Percentiles rank a stretch among this genome's conserved stretches.
Conservation (phyloP, 768 basidiomycete species). For the Suillus cothurnatus region DNA sequence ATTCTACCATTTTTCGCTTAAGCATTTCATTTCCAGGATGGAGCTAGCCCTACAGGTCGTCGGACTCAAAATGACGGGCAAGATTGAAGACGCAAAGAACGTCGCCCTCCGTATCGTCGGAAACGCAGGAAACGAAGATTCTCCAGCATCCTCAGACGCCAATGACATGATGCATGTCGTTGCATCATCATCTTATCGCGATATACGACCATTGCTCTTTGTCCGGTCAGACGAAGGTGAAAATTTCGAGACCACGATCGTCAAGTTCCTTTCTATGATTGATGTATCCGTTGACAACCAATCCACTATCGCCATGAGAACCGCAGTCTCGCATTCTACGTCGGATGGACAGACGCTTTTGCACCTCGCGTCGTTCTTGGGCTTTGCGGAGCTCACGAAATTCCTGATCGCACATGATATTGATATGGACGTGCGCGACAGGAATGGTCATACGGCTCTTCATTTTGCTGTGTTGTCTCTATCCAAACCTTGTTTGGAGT, state of each 20-base stretch:
- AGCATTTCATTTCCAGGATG: slow-evolving; percentile 58
- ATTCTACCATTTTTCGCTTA: slow-evolving; percentile 15
- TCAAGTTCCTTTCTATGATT: slow-evolving; percentile 80
- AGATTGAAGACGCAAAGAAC: slow-evolving; percentile 90
- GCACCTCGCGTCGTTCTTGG: slow-evolving; percentile 83
- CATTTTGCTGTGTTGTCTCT: slow-evolving; percentile 79
- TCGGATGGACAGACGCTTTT: slow-evolving; percentile 82
- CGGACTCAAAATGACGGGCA: slow-evolving; percentile 95
- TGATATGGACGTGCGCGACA: slow-evolving; percentile 83
- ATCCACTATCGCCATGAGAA: slow-evolving; percentile 42
- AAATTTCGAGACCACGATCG: slow-evolving; percentile 74
- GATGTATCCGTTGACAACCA: slow-evolving; percentile 58
- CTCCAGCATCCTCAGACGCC: slow-evolving; percentile 38
- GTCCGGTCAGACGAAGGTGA: slow-evolving; percentile 54
- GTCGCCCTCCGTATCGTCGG: slow-evolving; percentile 93
- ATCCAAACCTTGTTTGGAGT: slow-evolving; percentile 60
- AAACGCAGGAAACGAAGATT: slow-evolving; percentile 56
- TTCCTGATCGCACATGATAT: slow-evolving; percentile 74
- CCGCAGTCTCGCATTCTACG: slow-evolving; percentile 72
- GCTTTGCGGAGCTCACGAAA: slow-evolving; percentile 65
- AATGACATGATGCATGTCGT: slow-evolving; percentile 59
- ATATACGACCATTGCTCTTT: slow-evolving; percentile 60
- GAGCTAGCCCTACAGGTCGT: slow-evolving; percentile 95
- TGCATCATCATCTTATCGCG: slow-evolving; percentile 44
- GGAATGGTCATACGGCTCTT: slow-evolving; percentile 88